Conservation (phyloP, 1,284 basidiomycete genomes). For the Microbotryum lychnidis-dioicae region DNA sequence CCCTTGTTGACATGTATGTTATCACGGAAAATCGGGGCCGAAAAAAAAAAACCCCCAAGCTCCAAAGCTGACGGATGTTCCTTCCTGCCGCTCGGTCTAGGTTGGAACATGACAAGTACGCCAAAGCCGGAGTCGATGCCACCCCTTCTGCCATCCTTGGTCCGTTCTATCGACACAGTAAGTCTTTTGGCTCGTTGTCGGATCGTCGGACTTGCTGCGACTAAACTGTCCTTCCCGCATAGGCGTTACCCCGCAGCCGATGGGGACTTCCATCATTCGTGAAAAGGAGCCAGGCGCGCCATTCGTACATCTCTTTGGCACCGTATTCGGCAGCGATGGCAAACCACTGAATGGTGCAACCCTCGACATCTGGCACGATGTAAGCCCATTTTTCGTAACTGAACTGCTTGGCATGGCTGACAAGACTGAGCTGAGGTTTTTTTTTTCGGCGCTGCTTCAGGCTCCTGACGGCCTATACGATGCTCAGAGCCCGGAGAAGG, state of each 20-base stretch:
- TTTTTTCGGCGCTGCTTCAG: not conserved
- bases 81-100: not conserved
- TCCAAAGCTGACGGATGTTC: not conserved
- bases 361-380: slow-evolving; percentile 42
- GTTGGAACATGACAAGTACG: slow-evolving; percentile 23
- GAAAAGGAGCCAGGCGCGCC: slow-evolving; percentile 36
- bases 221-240: too few species aligned
- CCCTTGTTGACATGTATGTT: slow-evolving; percentile 37
- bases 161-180: slow-evolving; percentile 36
- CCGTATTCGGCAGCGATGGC: slow-evolving; percentile 37
- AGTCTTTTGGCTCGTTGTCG: too few species aligned
- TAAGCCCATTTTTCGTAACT: not conserved
- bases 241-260: slow-evolving; percentile 37
- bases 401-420: not conserved
- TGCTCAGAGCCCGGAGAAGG: slow-evolving; percentile 40
- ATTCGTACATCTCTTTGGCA: slow-evolving; percentile 37
- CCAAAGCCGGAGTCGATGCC: slow-evolving; percentile 20
- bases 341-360: slow-evolving; percentile 38
- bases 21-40: not conserved
- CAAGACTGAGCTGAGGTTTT: not conserved
- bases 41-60: slow-evolving; percentile 5
- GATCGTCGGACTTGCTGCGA: too few species aligned
- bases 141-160: slow-evolving; percentile 41
- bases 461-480: slow-evolving; percentile 43
- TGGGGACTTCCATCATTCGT: slow-evolving; percentile 36